Conservation (phyloP, 306 rosid genomes). For the Dryas drummondii region DNA sequence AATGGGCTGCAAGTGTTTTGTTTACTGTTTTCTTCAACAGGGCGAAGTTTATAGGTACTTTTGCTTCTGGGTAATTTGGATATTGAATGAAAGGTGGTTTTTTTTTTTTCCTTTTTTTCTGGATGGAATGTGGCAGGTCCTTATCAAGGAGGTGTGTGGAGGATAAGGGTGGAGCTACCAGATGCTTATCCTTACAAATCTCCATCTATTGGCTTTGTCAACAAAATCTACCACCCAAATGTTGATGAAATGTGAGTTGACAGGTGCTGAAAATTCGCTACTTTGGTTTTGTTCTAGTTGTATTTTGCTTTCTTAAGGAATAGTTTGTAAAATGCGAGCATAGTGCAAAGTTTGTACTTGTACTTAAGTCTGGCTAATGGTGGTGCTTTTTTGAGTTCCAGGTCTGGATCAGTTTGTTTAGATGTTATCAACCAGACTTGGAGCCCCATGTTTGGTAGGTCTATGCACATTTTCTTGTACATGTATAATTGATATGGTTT, state of each 20-base stretch:
- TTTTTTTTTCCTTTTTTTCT: background rate
- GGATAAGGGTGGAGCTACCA: constrained; percentile 77
- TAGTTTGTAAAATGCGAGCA: constrained; percentile 5
- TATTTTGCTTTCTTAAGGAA: constrained; percentile 6
- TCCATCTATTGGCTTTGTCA: constrained; percentile 82
- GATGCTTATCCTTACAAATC: constrained; percentile 92
- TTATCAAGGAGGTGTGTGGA: constrained; percentile 85
- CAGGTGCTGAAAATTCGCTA: constrained; percentile 4
- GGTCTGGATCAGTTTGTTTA: constrained; percentile 91
- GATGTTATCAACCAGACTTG: constrained; percentile 93
- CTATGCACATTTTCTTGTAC: constrained; percentile 16
- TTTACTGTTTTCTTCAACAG: constrained; percentile 23
- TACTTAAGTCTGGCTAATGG: constrained; percentile 24
- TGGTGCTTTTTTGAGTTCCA: constrained; percentile 38
- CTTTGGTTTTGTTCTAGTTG: constrained; percentile 16
- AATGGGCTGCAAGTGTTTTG: constrained; percentile 28
- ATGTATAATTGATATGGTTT: constrained; percentile 1
- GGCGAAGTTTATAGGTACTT: constrained; percentile 25
- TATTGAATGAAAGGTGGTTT: background rate
- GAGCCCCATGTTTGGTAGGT: constrained; percentile 96
- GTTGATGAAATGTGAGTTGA: constrained; percentile 85
- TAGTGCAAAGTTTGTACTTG: background rate
- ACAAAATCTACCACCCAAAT: constrained; percentile 93
- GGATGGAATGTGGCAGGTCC: constrained; percentile 54
- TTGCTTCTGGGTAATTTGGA: constrained; percentile 16